Evolutionary conservation across 805 yeast genomes (phyloP).

Genomic region (Metschnikowia shivogae): DNA sequence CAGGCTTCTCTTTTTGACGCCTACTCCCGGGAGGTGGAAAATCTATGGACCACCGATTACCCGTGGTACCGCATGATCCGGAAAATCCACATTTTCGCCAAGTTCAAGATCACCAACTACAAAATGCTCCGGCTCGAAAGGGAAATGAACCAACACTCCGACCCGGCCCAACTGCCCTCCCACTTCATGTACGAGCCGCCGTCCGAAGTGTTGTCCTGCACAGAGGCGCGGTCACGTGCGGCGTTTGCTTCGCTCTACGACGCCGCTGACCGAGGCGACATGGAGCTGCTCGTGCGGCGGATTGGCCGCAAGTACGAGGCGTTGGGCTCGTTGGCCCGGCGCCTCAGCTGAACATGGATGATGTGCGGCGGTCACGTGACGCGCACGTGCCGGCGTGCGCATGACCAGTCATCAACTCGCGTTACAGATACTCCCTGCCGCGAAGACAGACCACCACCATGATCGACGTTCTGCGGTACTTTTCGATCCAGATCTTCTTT

Average conservation of each 20-base stretch:
- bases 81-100: conserved; percentile 57
- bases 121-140: conserved; percentile 42
- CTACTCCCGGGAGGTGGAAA: conserved; percentile 44
- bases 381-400: too few species aligned
- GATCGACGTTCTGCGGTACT: conserved; percentile 28
- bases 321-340: conserved; percentile 9
- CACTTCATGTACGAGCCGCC: conserved; percentile 17
- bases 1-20: conserved; percentile 45
- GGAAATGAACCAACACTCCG: conserved; percentile 21
- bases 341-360: conserved; percentile 2
- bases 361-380: too few species aligned
- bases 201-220: not conserved
- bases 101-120: conserved; percentile 50
- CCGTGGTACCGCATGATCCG: conserved; percentile 70
- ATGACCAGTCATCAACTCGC: too few species aligned
- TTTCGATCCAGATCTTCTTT: conserved; percentile 71
- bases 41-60: conserved; percentile 55
- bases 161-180: not conserved
- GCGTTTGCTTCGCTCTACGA: conserved; percentile 16
- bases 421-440: not conserved
- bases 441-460: conserved; percentile 4
- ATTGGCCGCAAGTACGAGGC: conserved; percentile 14
- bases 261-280: conserved; percentile 10
- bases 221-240: conserved; percentile 7
- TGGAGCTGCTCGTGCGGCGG: conserved; percentile 9